A percentile compares a stretch with the other conserved stretches of the same genome.
Conservation (phyloP, 768 basidiomycete genomes). For the Coprinellus micaceus region DNA sequence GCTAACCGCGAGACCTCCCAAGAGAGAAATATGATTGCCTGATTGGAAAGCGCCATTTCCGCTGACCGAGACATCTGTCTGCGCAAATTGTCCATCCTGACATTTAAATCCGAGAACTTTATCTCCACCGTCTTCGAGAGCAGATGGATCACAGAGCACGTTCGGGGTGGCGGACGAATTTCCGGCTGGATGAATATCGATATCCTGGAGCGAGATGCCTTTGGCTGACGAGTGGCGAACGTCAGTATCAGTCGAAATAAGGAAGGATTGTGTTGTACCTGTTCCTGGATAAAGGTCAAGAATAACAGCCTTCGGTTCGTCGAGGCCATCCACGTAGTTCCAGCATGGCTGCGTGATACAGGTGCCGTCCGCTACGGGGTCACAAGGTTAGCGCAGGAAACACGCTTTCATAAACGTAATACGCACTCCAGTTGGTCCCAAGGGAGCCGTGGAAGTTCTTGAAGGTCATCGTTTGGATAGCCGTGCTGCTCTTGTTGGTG, state of each 20-base stretch:
- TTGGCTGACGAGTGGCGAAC: slow-evolving; percentile 15
- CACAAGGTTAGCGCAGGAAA: neutral
- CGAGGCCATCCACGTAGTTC: slow-evolving; percentile 34
- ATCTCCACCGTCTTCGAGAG: slow-evolving; percentile 26
- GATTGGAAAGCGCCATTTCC: neutral
- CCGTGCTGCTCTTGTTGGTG: slow-evolving; percentile 31
- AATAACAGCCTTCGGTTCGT: slow-evolving; percentile 32
- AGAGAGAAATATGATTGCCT: slow-evolving; percentile 5
- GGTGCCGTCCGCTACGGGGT: slow-evolving; percentile 30
- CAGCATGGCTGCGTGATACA: slow-evolving; percentile 38
- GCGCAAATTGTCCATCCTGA: slow-evolving; percentile 24
- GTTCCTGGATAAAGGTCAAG: slow-evolving; percentile 35
- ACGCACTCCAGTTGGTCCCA: slow-evolving; percentile 35
- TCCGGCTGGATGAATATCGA: slow-evolving; percentile 26
- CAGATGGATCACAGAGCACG: slow-evolving; percentile 29
- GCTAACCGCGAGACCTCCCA: neutral
- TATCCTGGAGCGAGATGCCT: slow-evolving; percentile 22
- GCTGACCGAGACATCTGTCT: slow-evolving; percentile 6
- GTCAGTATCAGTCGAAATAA: neutral
- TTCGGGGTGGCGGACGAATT: slow-evolving; percentile 20
- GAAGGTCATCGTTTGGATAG: slow-evolving; percentile 31
- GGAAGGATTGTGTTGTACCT: slow-evolving; percentile 16
- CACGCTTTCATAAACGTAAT: neutral
- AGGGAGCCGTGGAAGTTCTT: slow-evolving; percentile 34
- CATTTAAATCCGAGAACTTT: slow-evolving; percentile 30